Base-by-base conservation (phyloP, 2,329 filamentous ascomycete genomes). In the Fusarium gaditjirri region DNA sequence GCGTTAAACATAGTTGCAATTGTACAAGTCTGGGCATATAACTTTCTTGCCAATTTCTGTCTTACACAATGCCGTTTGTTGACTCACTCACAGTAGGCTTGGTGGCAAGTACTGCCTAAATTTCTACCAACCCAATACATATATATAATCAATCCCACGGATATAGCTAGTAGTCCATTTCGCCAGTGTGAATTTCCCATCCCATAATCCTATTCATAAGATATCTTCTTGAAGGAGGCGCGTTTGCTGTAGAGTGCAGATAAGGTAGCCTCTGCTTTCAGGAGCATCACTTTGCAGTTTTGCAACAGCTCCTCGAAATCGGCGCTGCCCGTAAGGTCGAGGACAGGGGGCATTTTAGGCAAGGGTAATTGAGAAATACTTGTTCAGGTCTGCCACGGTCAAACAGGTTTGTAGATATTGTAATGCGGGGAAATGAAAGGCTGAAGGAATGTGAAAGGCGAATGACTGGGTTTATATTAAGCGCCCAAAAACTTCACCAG, bases 221-320 rank as follows among this genome's bases (percentile, higher is more conserved):
- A 11, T 39, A 53, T 36, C 35, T 38, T 39, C 23, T 13, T 38
- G n/a, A 53, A 53, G 17, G 19, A 23, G 23, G 49, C 25, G 19
- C 19, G 49, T 21, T 53, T 27, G 19, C 27, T 27, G 25, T 23
- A 39, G 35, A 53, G 17, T 6, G 35, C 17, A 35, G 19, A 53
- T n/a, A 53, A n/a, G 25, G 49, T 29, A 33, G 35, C 49, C 23
- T 36, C 49, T 14, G 49, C 49, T 53, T 53, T 38, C 6, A 53
- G 31, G 19, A 38, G 27, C n/a, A 53, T 27, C 2, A 6, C 13
- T 38, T 53, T 53, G 35, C 49, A 53, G 23, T 36, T 53, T n/a
- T n/a, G 49, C 14, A 53, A n/a, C 9, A 39, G 23, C 11, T 53
- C 35, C 12, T 53, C 23, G 19, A 53, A 53, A 39, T 38, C 35